These are phyloP conservation scores for Ceratobasidium sp. DNA, from an alignment of 1,284 basidiomycete genomes.

Conservation along the genomic window DNA sequence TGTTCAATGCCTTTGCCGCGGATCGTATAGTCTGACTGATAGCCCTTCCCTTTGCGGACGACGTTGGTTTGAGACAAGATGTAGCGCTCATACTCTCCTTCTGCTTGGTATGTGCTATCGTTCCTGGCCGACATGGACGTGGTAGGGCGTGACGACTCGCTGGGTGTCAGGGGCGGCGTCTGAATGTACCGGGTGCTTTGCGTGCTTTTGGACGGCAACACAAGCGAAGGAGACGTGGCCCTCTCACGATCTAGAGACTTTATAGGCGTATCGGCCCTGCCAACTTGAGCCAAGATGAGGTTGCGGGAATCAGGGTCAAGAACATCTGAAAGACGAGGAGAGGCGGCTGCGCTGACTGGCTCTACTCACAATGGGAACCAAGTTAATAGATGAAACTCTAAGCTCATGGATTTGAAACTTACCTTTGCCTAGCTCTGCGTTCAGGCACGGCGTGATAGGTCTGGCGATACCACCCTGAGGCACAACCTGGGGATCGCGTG, in stretches of 20 bases:
- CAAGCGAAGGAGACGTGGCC: background rate
- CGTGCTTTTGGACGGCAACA: constrained; percentile 1
- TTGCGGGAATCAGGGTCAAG: constrained; percentile 32
- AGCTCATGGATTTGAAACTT: background rate
- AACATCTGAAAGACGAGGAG: constrained; percentile 20
- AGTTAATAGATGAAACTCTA: background rate
- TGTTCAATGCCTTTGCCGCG: constrained; percentile 35
- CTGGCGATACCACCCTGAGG: constrained; percentile 30
- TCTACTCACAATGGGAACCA: constrained; percentile 6
- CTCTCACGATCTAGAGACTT: constrained; percentile 15
- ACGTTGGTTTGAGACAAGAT: constrained; percentile 41
- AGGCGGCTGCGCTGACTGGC: constrained; percentile 49
- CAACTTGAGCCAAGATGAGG: constrained; percentile 27
- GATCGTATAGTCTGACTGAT: constrained; percentile 42
- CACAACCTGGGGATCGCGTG: background rate
- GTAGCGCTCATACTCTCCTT: constrained; percentile 39
- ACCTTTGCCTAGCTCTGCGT: constrained; percentile 40
- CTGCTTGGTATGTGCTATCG: background rate
- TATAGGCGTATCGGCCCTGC: constrained; percentile 1
- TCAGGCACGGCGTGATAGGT: constrained; percentile 36
- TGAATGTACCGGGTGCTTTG: constrained; percentile 24
- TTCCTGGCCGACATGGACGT: constrained; percentile 34
- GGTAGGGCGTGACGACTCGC: background rate
- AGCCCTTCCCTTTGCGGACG: constrained; percentile 43
- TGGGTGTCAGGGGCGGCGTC: constrained; percentile 11